These are phyloP conservation scores for Mucor ambiguus DNA, from an alignment of 371 early-diverging fungal genomes.

Conservation along the genomic window DNA sequence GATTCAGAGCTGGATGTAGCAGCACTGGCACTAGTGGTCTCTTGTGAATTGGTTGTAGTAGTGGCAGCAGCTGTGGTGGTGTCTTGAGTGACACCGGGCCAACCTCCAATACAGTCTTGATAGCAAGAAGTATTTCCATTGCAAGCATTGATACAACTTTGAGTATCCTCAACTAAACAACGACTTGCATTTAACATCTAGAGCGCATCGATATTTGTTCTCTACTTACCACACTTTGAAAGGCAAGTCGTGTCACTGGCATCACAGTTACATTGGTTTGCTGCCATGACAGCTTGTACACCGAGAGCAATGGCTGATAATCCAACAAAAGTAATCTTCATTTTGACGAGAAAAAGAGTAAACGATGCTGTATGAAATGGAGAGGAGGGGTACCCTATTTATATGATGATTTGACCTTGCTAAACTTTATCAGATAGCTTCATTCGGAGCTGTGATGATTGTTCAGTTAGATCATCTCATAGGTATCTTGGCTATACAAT, in stretches of 20 bases:
- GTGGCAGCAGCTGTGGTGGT: constrained; percentile 1
- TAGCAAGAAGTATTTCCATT: constrained; percentile 20
- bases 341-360: background rate
- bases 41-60: background rate
- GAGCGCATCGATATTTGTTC: background rate
- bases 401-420: background rate
- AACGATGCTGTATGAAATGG: background rate
- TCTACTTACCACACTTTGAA: constrained; percentile 22
- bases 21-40: background rate
- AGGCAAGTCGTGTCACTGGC: constrained; percentile 12
- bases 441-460: background rate
- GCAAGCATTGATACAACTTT: constrained; percentile 20
- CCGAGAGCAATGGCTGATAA: constrained; percentile 20
- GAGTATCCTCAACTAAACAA: constrained; percentile 16
- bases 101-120: constrained; percentile 20
- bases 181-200: background rate
- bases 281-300: constrained; percentile 4
- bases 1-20: background rate
- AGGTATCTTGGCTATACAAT: background rate
- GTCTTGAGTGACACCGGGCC: constrained; percentile 19
- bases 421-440: background rate
- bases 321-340: constrained; percentile 22
- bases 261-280: constrained; percentile 13
- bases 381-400: background rate
- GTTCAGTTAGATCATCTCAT: background rate